A percentile compares a stretch with the other conserved stretches of the same genome.
phyloP scores from a whole-genome alignment of 352 stramenopile genomes.

The Pythium oligandrum region DNA sequence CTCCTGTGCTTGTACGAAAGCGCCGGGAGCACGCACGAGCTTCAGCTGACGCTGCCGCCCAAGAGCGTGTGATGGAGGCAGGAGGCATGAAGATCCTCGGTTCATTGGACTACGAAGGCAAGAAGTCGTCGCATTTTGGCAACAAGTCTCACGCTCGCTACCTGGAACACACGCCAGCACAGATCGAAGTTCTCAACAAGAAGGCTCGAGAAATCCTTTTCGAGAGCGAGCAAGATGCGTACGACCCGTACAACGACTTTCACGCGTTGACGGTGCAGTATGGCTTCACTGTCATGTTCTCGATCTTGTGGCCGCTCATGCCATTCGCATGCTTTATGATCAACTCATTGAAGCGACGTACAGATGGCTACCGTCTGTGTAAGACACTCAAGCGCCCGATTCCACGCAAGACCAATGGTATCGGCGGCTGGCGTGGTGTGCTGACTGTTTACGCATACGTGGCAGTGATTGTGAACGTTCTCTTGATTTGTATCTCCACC shows the following conservation, averaged over 20 bases:
- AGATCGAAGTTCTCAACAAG: constrained; percentile 30
- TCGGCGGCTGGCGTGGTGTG: constrained; percentile 32
- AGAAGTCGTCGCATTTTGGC: constrained; percentile 63
- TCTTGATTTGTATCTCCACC: constrained; percentile 34
- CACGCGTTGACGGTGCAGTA: constrained; percentile 35
- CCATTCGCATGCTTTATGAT: constrained; percentile 35
- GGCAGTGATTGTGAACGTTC: constrained; percentile 34
- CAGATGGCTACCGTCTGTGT: constrained; percentile 29
- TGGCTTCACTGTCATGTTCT: constrained; percentile 46
- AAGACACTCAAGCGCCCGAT: constrained; percentile 38
- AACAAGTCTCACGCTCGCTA: constrained; percentile 37
- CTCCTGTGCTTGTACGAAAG: constrained; percentile 63
- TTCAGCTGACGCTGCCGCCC: constrained; percentile 49
- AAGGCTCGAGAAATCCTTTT: constrained; percentile 36
- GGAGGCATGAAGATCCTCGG: constrained; percentile 81
- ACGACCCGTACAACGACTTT: constrained; percentile 49
- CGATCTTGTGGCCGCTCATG: constrained; percentile 39
- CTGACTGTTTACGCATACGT: constrained; percentile 31
- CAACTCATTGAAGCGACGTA: constrained; percentile 36
- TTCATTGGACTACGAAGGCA: constrained; percentile 71
- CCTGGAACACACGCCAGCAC: constrained; percentile 20
- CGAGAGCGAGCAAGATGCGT: constrained; percentile 34
- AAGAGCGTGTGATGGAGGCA: constrained; percentile 62
- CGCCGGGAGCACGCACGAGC: constrained; percentile 55
- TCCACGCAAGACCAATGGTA: constrained; percentile 33